Evolutionary conservation across 208 protist species (phyloP), one percentile per base, ranked within the genome.

Genomic region (Crithidia expoeki): DNA sequence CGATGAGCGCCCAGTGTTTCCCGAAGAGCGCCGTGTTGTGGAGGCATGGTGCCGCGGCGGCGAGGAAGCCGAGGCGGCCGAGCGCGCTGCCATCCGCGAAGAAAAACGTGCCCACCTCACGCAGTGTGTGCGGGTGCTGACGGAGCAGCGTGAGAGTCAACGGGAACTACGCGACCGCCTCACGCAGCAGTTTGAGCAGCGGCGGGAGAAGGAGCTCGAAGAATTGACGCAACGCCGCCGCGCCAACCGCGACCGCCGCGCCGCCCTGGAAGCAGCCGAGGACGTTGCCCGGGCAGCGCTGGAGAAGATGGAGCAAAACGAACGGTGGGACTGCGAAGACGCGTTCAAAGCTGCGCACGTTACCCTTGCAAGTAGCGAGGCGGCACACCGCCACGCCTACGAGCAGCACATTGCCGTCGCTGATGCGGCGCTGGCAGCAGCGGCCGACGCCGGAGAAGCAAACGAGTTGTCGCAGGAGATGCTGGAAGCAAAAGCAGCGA

Each of bases 1-100:
- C 47, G 93, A 97, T 64, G 93, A 97, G 56, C 83, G 93, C 3
- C 93, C 93, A 11, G 84, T 97, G 19, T 97, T 96, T 63, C 38
- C 80, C 7, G 90, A 97, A 64, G 90, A 97, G 77, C 83, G 93
- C 4, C 85, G 88, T 12, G 84, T 92, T 4, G 76, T 90, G 47
- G 80, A 93, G 79, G 88, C 89, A 68, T 97, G 92, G 90, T 82
- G 88, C 12, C 65, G 57, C 53, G 90, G 89, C 47, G 92, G 92
- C 16, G 84, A 90, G 36, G 79, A 79, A 0, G 87, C 79, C 2
- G 89, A 97, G 78, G 30, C 68, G 36, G 79, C 68, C 23, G 92
- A 94, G 76, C 81, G 90, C 3, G 83, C 80, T 9, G 67, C 76
- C 14, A 94, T 97, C 52, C 85, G 84, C 23, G 75, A 90, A n/a